Conservation (phyloP, 2,329 filamentous ascomycete genomes). For the Fusarium dimerum region DNA sequence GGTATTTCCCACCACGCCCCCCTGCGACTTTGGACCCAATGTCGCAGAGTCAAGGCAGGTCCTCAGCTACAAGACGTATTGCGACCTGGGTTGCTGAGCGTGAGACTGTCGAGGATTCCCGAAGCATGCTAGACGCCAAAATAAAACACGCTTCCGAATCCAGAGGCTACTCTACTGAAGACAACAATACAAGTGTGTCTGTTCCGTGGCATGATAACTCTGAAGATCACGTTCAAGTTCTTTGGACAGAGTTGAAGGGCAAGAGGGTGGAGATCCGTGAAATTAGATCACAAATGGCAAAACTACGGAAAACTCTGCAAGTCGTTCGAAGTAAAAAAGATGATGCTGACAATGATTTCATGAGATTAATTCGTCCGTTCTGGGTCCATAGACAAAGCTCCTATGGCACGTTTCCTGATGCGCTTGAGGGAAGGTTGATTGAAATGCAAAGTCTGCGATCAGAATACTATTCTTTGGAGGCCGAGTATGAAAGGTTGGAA, state of each 20-base stretch:
- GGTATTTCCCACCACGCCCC: neutral
- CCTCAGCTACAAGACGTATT: slow-evolving; percentile 22
- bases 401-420: slow-evolving; percentile 18
- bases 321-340: slow-evolving; percentile 35
- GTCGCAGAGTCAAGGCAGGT: neutral
- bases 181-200: slow-evolving; percentile 1
- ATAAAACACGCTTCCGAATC: neutral
- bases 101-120: slow-evolving; percentile 16
- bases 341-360: slow-evolving; percentile 42
- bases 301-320: slow-evolving; percentile 33
- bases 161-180: slow-evolving; percentile 1
- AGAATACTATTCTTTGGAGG: slow-evolving; percentile 39
- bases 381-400: slow-evolving; percentile 31
- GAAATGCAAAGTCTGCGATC: slow-evolving; percentile 41
- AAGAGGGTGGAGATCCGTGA: slow-evolving; percentile 32
- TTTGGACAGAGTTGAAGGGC: slow-evolving; percentile 40
- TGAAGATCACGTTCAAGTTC: slow-evolving; percentile 34
- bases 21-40: neutral
- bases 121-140: neutral
- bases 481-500: slow-evolving; percentile 40
- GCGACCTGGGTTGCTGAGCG: slow-evolving; percentile 36
- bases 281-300: slow-evolving; percentile 35
- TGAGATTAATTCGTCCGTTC: slow-evolving; percentile 40
- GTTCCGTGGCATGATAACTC: neutral
- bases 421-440: slow-evolving; percentile 32